Conservation (phyloP, 768 basidiomycete genomes). For the Termitomyces sp. region DNA sequence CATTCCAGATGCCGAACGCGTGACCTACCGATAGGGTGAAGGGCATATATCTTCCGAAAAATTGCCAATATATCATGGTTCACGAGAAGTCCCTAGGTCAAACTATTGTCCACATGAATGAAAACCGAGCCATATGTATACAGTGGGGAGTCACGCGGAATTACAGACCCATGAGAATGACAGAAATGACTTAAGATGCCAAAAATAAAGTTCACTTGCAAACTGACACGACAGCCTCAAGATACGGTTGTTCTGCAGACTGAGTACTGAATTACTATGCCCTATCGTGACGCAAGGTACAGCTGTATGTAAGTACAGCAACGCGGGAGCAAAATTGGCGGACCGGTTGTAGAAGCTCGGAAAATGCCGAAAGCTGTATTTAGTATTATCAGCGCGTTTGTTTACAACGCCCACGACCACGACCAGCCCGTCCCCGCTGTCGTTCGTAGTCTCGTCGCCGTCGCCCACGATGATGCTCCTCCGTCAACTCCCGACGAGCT, state of each 20-base stretch:
- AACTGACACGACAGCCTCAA: background rate
- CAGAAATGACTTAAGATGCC: background rate
- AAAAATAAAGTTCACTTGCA: background rate
- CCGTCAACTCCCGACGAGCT: slow-evolving; percentile 18
- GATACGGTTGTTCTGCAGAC: too few relatives aligned
- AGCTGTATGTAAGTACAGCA: too few relatives aligned
- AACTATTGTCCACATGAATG: background rate
- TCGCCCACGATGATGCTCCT: slow-evolving; percentile 21
- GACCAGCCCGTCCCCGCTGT: slow-evolving; percentile 18
- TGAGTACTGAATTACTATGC: too few relatives aligned
- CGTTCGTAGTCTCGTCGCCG: slow-evolving; percentile 16
- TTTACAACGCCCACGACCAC: slow-evolving; percentile 16
- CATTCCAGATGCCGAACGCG: background rate
- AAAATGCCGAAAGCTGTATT: slow-evolving; percentile 15
- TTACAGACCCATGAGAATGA: background rate
- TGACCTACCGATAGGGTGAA: background rate
- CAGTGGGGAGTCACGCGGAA: background rate
- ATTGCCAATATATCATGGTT: background rate
- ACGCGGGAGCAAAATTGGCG: background rate
- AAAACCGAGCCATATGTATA: background rate
- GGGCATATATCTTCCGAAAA: background rate
- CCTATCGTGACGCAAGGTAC: too few relatives aligned
- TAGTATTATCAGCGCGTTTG: slow-evolving; percentile 9
- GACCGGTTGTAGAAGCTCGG: slow-evolving; percentile 4
- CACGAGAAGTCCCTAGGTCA: background rate